Evolutionary conservation across 805 yeast species (phyloP).

Genomic region (Ogataea nitratoaversa): DNA sequence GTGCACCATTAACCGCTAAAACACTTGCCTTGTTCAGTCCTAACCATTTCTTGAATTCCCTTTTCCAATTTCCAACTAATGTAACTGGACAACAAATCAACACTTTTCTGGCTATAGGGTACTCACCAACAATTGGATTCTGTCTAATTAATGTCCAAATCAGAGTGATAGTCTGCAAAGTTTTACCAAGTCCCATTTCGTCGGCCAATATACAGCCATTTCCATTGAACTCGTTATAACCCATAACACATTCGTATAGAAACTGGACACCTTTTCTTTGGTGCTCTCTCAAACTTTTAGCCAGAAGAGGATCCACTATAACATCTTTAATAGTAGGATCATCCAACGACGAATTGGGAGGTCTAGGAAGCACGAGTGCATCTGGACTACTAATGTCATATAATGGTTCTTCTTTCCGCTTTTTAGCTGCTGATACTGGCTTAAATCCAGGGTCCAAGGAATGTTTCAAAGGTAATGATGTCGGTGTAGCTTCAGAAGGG

Average conservation of each 20-base stretch:
- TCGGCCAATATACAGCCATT: constrained; percentile 87
- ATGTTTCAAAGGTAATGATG: background rate
- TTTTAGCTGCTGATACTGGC: background rate
- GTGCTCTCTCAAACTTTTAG: constrained; percentile 65
- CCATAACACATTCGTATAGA: constrained; percentile 79
- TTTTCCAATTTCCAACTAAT: constrained; percentile 79
- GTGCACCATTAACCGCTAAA: constrained; percentile 47
- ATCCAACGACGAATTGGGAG: constrained; percentile 4
- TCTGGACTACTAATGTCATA: constrained; percentile 33
- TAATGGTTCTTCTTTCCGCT: constrained; percentile 29
- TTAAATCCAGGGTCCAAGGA: background rate
- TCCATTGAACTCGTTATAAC: constrained; percentile 46
- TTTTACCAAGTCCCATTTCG: constrained; percentile 95
- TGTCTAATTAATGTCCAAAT: constrained; percentile 81
- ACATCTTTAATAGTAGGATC: constrained; percentile 33
- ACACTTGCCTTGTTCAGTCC: constrained; percentile 61
- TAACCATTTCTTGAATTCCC: constrained; percentile 88
- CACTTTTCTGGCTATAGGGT: constrained; percentile 48
- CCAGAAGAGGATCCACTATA: constrained; percentile 56
- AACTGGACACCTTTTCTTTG: constrained; percentile 83
- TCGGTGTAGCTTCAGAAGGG: no score
- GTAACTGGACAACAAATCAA: constrained; percentile 91
- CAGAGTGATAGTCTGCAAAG: constrained; percentile 77
- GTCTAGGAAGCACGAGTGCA: constrained; percentile 35
- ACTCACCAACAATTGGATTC: constrained; percentile 40